Evolutionary conservation across 805 yeast genomes (phyloP).

Genomic region (Ogataea pignaliae): DNA sequence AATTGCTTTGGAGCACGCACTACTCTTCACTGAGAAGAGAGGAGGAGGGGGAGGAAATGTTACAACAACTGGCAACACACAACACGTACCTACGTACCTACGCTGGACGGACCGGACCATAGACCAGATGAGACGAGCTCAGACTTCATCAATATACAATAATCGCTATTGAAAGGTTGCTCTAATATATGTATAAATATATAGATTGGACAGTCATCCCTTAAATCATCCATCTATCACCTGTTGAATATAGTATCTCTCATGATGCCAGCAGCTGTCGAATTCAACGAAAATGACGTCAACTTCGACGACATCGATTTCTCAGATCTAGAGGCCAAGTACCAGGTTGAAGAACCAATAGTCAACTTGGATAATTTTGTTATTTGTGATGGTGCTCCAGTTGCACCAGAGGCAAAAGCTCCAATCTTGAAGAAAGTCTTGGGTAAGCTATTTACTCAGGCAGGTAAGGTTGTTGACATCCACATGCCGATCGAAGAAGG

Average conservation of each 20-base stretch:
- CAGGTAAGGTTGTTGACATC: slow-evolving; percentile 77
- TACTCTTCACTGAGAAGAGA: too few species aligned
- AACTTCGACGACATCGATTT: slow-evolving; percentile 66
- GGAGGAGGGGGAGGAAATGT: too few species aligned
- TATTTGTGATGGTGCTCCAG: slow-evolving; percentile 92
- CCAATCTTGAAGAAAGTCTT: slow-evolving; percentile 82
- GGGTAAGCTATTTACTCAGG: slow-evolving; percentile 69
- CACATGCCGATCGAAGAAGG: slow-evolving; percentile 78
- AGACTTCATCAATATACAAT: too few species aligned
- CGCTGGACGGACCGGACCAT: too few species aligned
- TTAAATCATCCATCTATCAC: too few species aligned
- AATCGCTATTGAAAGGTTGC: too few species aligned
- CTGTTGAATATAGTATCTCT: neutral
- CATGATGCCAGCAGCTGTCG: slow-evolving; percentile 21
- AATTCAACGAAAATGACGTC: slow-evolving; percentile 34
- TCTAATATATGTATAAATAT: too few species aligned
- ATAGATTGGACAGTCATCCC: too few species aligned
- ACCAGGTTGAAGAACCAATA: slow-evolving; percentile 51
- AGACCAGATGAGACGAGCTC: too few species aligned
- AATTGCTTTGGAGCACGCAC: too few species aligned
- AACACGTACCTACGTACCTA: too few species aligned
- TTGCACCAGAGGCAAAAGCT: slow-evolving; percentile 86
- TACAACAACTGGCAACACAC: too few species aligned
- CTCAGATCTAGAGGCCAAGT: slow-evolving; percentile 79
- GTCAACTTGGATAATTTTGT: slow-evolving; percentile 69